Evolutionary conservation across 2,329 filamentous ascomycete genomes (phyloP).

Genomic region (Zasmidium citrigriseum): DNA sequence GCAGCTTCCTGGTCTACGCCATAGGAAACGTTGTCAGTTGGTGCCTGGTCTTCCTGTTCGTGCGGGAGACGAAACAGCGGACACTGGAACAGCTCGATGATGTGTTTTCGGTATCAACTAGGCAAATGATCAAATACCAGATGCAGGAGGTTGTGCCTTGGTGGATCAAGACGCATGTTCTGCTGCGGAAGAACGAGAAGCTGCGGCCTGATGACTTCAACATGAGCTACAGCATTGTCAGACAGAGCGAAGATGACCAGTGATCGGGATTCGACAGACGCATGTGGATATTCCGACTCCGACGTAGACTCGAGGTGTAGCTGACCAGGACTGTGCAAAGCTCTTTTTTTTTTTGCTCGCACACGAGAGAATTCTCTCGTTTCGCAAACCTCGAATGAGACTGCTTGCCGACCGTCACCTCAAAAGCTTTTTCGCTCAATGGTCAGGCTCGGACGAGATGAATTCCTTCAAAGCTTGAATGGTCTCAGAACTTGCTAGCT

Average conservation of each 20-base stretch:
- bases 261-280: too few relatives aligned
- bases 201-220: not conserved
- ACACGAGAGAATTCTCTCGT: too few relatives aligned
- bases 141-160: not conserved
- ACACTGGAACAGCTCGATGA: not conserved
- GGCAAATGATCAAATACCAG: not conserved
- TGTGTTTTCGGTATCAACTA: not conserved
- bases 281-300: too few relatives aligned
- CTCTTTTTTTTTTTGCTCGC: too few relatives aligned
- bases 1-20: constrained; percentile 63
- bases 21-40: constrained; percentile 61
- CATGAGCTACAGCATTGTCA: not conserved
- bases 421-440: too few relatives aligned
- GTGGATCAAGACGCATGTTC: not conserved
- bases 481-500: too few relatives aligned
- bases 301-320: too few relatives aligned
- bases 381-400: too few relatives aligned
- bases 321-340: too few relatives aligned
- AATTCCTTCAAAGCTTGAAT: too few relatives aligned
- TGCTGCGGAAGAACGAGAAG: not conserved
- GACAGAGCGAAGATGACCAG: not conserved
- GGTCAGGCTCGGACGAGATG: too few relatives aligned
- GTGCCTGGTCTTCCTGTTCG: constrained; percentile 63
- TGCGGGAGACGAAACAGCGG: not conserved
- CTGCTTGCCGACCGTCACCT: too few relatives aligned